Conservation (phyloP, 805 yeast genomes). For the Yarrowia keelungensis region DNA sequence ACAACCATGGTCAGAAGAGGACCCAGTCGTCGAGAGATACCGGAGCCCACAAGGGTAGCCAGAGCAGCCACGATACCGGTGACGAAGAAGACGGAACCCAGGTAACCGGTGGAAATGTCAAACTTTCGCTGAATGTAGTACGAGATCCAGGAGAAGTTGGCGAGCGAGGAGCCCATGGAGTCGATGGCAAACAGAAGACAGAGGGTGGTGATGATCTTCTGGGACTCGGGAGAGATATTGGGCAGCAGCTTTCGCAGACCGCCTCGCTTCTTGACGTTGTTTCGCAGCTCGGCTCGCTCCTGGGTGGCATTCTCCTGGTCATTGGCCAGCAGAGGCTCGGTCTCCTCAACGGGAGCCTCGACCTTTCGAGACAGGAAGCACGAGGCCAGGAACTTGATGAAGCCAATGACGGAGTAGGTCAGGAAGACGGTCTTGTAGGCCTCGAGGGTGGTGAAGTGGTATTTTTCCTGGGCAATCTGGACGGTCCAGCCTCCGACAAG, state of each 20-base stretch:
- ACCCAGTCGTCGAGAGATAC: slow-evolving; percentile 65
- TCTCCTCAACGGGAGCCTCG: slow-evolving; percentile 40
- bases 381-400: slow-evolving; percentile 55
- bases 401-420: slow-evolving; percentile 61
- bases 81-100: slow-evolving; percentile 73
- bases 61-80: slow-evolving; percentile 68
- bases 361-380: slow-evolving; percentile 53
- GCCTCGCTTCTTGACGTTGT: slow-evolving; percentile 20
- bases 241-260: slow-evolving; percentile 41
- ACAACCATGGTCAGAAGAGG: slow-evolving; percentile 76
- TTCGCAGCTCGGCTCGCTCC: slow-evolving; percentile 16
- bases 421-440: slow-evolving; percentile 63
- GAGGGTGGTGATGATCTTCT: slow-evolving; percentile 45
- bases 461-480: slow-evolving; percentile 39
- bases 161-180: slow-evolving; percentile 82
- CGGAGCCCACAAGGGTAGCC: slow-evolving; percentile 57
- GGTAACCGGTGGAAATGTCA: slow-evolving; percentile 58
- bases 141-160: slow-evolving; percentile 83
- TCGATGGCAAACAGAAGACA: slow-evolving; percentile 69
- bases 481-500: slow-evolving; percentile 60
- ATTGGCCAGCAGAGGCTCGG: slow-evolving; percentile 40
- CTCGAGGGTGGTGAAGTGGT: slow-evolving; percentile 37
- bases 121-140: slow-evolving; percentile 72
- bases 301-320: slow-evolving; percentile 25
- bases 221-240: slow-evolving; percentile 44